phyloP scores from a whole-genome alignment of 352 stramenopile species.

The Thraustochytrium sp. region DNA sequence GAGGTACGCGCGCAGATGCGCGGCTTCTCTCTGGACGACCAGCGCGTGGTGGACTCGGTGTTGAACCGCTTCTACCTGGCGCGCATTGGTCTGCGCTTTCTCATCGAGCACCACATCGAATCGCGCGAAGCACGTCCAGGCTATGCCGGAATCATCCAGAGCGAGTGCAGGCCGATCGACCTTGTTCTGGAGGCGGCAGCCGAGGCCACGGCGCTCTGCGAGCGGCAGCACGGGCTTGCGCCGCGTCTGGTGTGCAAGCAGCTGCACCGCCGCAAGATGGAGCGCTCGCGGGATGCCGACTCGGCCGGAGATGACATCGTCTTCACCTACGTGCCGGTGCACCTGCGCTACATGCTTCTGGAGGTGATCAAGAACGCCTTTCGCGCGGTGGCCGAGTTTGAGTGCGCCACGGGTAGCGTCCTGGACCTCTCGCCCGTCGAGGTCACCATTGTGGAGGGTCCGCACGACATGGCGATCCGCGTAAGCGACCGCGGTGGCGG shows the following conservation, averaged over 20 bases:
- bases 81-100: conserved; percentile 60
- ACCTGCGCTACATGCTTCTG: conserved; percentile 65
- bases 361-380: conserved; percentile 66
- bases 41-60: conserved; percentile 59
- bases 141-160: conserved; percentile 60
- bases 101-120: conserved; percentile 65
- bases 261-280: conserved; percentile 39
- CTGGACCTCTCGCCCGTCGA: conserved; percentile 1
- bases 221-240: conserved; percentile 55
- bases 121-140: conserved; percentile 44
- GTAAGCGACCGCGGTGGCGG: conserved; percentile 27
- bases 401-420: background rate
- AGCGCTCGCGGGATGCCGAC: background rate
- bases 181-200: conserved; percentile 54
- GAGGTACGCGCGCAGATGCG: conserved; percentile 37
- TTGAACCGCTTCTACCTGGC: conserved; percentile 66
- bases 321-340: conserved; percentile 66
- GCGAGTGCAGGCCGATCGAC: conserved; percentile 57
- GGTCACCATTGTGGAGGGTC: conserved; percentile 29
- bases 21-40: conserved; percentile 40
- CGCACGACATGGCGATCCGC: conserved; percentile 15
- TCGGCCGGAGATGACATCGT: conserved; percentile 13
- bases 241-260: conserved; percentile 38
- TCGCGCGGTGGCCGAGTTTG: conserved; percentile 45
- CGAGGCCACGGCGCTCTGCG: conserved; percentile 53